These are phyloP conservation scores for Phlebopus sp. DNA, from an alignment of 1,284 basidiomycete genomes.

Conservation along the genomic window DNA sequence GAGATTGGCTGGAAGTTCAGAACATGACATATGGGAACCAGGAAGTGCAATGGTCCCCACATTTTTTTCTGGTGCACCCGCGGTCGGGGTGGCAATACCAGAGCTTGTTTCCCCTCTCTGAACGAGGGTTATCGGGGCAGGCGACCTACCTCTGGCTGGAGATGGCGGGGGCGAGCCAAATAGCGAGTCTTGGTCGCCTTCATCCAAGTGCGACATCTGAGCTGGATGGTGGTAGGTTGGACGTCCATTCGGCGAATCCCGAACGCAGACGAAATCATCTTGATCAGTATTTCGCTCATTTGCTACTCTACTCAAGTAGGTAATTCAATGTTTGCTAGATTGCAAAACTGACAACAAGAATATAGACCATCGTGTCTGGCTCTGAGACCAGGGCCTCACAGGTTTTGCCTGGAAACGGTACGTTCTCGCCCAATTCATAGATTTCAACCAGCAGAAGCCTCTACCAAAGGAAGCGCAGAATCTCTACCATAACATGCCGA, in stretches of 20 bases:
- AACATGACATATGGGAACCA: conserved; percentile 77
- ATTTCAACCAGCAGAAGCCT: too few species aligned
- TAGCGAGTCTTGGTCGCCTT: conserved; percentile 65
- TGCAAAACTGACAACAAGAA: too few species aligned
- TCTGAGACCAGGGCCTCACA: too few species aligned
- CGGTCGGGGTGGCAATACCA: conserved; percentile 17
- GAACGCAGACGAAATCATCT: too few species aligned
- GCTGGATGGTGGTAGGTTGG: conserved; percentile 8
- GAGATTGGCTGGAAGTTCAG: conserved; percentile 77
- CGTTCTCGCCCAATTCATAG: not conserved
- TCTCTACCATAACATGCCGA: too few species aligned
- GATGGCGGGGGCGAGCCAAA: conserved; percentile 78
- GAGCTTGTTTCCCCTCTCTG: conserved; percentile 5
- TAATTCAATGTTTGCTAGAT: too few species aligned
- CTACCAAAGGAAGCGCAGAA: too few species aligned
- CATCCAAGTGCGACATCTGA: conserved; percentile 30
- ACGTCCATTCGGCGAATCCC: too few species aligned
- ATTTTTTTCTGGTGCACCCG: conserved; percentile 60
- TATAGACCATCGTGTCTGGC: too few species aligned
- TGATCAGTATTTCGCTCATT: too few species aligned
- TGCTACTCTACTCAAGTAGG: too few species aligned
- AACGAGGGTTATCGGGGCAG: conserved; percentile 54
- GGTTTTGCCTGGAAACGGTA: not conserved
- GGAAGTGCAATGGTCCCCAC: conserved; percentile 95
- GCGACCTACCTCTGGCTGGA: conserved; percentile 72